Base-by-base conservation (phyloP, 495 filamentous ascomycete species). In the Hypoxylon lenormandii region DNA sequence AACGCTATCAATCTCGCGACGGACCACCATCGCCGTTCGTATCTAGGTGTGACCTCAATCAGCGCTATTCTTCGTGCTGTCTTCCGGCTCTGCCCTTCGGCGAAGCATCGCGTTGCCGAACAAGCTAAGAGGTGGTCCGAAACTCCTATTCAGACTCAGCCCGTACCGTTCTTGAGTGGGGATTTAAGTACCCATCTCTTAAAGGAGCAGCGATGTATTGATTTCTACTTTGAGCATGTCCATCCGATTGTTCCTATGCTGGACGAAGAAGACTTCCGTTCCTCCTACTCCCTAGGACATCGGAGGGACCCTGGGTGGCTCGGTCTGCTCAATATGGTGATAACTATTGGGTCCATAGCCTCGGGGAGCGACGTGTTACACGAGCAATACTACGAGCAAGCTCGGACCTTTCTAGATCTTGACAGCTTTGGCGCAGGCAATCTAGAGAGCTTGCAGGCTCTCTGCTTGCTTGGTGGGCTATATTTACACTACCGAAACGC, bases 401-500 rank as follows among this genome's bases (percentile, higher is more conserved):
- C 68, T 21, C 54, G 64, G 8, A 57, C 38, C 6, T 72, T 72
- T 51, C 13, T 74, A 1, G 64, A 66, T 40, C 64, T 74, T n/a
- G 72, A 74, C 23, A 72, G 63, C 55, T 66, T 74, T 10, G 72
- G 72, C 3, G 57, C 68, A 4, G 72, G 72, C 7, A 74, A 74
- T 37, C 21, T 74, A 5, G 72, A 74, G 43, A 74, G 63, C 28
- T 40, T 74, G 2, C 72, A 74, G 19, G 72, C 69, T 16, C 64
- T 74, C n/a, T 72, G 64, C 22, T 56, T 74, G 13, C 60, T 74
- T 12, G 72, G 72, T 13, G 69, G 72, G 2, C 28, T 72, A 23
- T 74, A 72, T 30, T 19, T 74, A 10, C 72, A 74, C 21, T 74
- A 74, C 26, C 64, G 72, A 16, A 72, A 74, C 43, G 68, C 68